Percentiles rank a stretch among this genome's conserved stretches.
phyloP scores from a whole-genome alignment of 345 rosid genomes.

The Garcia nutans region DNA sequence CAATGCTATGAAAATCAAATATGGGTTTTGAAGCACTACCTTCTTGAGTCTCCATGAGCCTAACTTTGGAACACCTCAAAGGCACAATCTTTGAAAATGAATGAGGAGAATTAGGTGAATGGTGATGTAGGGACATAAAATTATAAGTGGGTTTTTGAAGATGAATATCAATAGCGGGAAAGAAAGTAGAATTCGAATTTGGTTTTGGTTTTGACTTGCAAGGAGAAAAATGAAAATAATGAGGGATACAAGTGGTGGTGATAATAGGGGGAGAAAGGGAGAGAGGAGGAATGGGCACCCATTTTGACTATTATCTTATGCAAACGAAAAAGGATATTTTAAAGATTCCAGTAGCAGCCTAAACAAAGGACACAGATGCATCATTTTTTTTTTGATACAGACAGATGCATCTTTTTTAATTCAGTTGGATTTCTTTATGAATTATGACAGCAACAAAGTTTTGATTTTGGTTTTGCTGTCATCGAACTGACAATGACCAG shows the following conservation, averaged over 20 bases:
- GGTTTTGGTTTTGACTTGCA: background rate
- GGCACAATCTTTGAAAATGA: slow-evolving; percentile 24
- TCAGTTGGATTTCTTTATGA: background rate
- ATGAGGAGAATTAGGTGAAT: background rate
- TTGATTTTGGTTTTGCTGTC: no score
- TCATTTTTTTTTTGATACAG: no score
- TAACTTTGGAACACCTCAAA: slow-evolving; percentile 41
- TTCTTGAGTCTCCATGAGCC: slow-evolving; percentile 43
- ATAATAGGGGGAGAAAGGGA: slow-evolving; percentile 13
- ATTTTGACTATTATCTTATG: slow-evolving; percentile 30
- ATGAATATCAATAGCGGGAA: background rate
- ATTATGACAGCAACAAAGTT: no score
- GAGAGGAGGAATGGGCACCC: slow-evolving; percentile 48
- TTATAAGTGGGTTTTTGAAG: background rate
- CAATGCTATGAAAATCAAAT: slow-evolving; percentile 48
- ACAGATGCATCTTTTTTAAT: background rate
- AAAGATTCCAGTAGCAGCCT: background rate
- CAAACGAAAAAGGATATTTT: background rate
- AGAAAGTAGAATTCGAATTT: background rate
- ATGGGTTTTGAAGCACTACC: slow-evolving; percentile 30
- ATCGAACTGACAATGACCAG: no score
- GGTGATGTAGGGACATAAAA: background rate
- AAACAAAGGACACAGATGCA: background rate
- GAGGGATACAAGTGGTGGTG: background rate
- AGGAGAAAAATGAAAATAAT: background rate